Percentiles rank a stretch among this genome's conserved stretches.
These are phyloP conservation scores for Hypomyces perniciosus DNA, from an alignment of 2,329 filamentous ascomycete genomes.

Conservation along the genomic window DNA sequence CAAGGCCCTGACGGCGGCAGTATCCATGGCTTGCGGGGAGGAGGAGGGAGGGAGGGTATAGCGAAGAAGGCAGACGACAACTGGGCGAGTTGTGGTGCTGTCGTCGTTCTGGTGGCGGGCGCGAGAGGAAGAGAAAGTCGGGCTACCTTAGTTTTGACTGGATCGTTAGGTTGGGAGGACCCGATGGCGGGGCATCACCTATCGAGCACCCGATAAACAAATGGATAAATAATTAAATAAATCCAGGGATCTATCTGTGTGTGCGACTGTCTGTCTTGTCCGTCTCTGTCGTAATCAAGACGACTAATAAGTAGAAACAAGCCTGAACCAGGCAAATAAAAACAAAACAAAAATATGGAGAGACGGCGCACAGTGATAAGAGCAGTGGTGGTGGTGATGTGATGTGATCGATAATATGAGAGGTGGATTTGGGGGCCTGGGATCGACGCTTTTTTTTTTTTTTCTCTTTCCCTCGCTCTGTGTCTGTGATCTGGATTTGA, in stretches of 20 bases:
- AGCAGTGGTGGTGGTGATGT: no score
- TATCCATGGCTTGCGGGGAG: constrained; percentile 55
- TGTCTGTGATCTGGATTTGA: no score
- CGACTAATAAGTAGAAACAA: not conserved
- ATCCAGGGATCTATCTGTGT: not conserved
- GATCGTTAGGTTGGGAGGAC: constrained; percentile 14
- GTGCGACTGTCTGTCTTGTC: no score
- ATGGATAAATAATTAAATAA: not conserved
- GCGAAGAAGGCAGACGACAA: constrained; percentile 18
- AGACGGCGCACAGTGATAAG: not conserved
- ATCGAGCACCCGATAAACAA: constrained; percentile 10
- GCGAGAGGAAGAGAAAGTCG: constrained; percentile 17
- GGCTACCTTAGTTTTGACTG: constrained; percentile 7
- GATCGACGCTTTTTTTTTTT: no score
- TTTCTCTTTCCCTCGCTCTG: no score
- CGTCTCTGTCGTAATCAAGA: no score
- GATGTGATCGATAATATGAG: no score
- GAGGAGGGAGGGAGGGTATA: constrained; percentile 19
- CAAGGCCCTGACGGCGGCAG: constrained; percentile 66
- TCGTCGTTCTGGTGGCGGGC: constrained; percentile 15
- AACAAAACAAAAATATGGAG: constrained; percentile 1
- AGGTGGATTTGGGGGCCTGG: no score
- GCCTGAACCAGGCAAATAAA: constrained; percentile 1
- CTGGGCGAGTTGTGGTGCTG: constrained; percentile 23
- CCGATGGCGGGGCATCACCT: constrained; percentile 15